These are phyloP conservation scores for Aspergillus brunneoviolaceus DNA, from an alignment of 2,329 filamentous ascomycete species.

Conservation along the genomic window DNA sequence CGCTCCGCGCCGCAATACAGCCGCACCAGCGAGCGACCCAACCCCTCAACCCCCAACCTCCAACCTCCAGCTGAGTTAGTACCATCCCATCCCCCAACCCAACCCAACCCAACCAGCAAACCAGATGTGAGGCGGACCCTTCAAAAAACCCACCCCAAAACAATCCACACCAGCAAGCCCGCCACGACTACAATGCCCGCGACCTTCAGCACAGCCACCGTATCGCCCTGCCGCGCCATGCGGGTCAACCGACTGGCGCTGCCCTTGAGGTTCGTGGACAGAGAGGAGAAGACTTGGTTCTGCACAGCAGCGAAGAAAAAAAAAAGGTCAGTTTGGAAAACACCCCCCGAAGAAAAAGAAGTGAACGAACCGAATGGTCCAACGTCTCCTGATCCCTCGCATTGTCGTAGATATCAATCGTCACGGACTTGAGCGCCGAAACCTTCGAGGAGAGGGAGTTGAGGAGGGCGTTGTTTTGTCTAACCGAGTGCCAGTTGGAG, in stretches of 20 bases:
- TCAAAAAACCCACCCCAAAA: conserved; percentile 61
- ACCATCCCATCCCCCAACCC: too few species aligned
- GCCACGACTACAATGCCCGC: conserved; percentile 74
- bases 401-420: conserved; percentile 96
- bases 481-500: conserved; percentile 26
- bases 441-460: conserved; percentile 90
- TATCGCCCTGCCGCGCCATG: conserved; percentile 90
- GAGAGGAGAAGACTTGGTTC: conserved; percentile 88
- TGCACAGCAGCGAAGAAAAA: conserved; percentile 34
- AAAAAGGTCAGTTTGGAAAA: not conserved
- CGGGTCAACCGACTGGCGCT: conserved; percentile 78
- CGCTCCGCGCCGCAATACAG: too few species aligned
- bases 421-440: conserved; percentile 85
- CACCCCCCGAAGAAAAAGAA: not conserved
- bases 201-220: conserved; percentile 85
- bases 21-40: too few species aligned
- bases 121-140: not conserved
- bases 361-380: conserved; percentile 70
- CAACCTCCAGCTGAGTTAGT: too few species aligned
- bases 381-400: conserved; percentile 85
- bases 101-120: too few species aligned
- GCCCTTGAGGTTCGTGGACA: conserved; percentile 78
- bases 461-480: conserved; percentile 92
- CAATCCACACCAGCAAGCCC: conserved; percentile 75
- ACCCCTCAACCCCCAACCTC: too few species aligned